phyloP scores from a whole-genome alignment of 2,329 filamentous ascomycete species.

The Fusarium brevicatenulatum region DNA sequence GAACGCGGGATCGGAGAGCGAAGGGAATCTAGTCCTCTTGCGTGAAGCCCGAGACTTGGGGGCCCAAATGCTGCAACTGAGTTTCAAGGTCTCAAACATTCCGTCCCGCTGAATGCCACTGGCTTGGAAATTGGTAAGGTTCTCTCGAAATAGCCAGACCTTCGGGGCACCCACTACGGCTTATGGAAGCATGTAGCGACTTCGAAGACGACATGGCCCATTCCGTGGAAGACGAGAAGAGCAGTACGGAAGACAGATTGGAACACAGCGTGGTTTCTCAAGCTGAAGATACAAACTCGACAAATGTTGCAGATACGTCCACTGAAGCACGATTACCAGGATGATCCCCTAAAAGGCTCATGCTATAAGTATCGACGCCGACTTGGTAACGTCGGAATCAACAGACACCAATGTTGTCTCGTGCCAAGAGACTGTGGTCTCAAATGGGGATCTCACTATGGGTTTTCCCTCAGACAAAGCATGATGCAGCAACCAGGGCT shows the following conservation, averaged over 20 bases:
- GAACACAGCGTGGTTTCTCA: background rate
- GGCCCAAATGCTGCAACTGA: background rate
- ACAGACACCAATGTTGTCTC: background rate
- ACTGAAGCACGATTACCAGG: background rate
- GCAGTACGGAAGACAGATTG: background rate
- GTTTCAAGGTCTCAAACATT: background rate
- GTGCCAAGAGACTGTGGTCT: background rate
- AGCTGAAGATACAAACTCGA: background rate
- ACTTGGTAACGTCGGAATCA: no score
- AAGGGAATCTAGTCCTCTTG: accelerated
- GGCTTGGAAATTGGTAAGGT: background rate
- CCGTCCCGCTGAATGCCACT: background rate
- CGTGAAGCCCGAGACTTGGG: background rate
- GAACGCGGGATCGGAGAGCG: background rate
- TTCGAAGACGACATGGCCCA: background rate
- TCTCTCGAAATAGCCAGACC: background rate
- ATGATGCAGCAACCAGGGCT: no score
- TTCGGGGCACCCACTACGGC: background rate
- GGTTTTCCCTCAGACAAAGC: background rate
- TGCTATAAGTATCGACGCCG: no score
- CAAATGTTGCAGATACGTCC: background rate
- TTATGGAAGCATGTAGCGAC: background rate
- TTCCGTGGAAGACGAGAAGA: background rate
- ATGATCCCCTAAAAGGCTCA: accelerated
- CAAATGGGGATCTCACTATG: background rate